A percentile compares a stretch with the other conserved stretches of the same genome.
Conservation (phyloP, 176 grass and related monocot species). For the Triticum urartu region DNA sequence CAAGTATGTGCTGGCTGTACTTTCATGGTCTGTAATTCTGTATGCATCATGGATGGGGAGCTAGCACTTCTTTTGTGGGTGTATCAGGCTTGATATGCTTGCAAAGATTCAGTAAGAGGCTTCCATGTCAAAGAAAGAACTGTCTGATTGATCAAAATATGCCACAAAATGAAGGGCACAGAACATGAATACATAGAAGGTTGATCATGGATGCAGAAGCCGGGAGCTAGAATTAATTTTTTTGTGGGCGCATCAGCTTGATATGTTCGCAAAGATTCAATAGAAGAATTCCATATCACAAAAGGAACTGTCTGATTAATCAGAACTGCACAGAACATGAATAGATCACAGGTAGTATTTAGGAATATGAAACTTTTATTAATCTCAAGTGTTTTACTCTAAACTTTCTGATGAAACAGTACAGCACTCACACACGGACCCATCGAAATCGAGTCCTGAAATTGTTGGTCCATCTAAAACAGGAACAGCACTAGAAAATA, state of each 20-base stretch:
- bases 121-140: no score
- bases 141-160: no score
- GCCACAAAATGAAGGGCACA: no score
- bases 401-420: constrained; percentile 32
- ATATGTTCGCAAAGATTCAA: background rate
- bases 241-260: no score
- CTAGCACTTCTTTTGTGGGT: no score
- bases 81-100: no score
- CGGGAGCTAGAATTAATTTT: no score
- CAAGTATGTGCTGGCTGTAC: background rate
- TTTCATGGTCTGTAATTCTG: background rate
- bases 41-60: no score
- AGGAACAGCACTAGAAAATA: constrained; percentile 8
- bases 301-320: background rate
- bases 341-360: background rate
- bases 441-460: constrained; percentile 22
- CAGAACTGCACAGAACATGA: background rate
- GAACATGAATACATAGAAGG: no score
- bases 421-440: background rate
- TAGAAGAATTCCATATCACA: background rate
- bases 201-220: no score
- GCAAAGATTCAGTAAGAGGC: no score
- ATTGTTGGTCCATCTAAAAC: constrained; percentile 38
- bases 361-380: background rate
- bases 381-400: constrained; percentile 16